Evolutionary conservation across 805 yeast species (phyloP).

Genomic region (Millerago galiae): DNA sequence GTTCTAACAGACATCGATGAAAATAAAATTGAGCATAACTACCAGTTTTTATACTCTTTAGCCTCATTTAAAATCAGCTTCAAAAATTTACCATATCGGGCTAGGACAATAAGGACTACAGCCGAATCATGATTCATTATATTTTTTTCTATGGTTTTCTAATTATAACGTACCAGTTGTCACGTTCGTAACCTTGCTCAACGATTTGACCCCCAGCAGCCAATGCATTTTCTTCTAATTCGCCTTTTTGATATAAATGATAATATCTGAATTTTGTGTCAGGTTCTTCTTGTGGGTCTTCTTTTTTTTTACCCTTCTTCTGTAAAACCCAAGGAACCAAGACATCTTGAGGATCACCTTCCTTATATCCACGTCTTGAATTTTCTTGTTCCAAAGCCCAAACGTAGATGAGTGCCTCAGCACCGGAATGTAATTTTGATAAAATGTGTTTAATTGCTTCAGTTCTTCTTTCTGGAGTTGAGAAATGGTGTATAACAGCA

Average conservation of each 20-base stretch:
- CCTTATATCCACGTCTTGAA: constrained; percentile 85
- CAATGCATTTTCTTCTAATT: constrained; percentile 62
- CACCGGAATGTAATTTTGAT: constrained; percentile 48
- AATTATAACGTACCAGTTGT: constrained; percentile 84
- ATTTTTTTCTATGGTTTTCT: constrained; percentile 8
- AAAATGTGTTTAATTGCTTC: constrained; percentile 69
- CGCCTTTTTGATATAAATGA: constrained; percentile 82
- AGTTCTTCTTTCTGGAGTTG: constrained; percentile 74
- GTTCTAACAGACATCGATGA: constrained; percentile 11
- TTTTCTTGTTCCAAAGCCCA: constrained; percentile 95
- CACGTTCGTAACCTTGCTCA: constrained; percentile 80
- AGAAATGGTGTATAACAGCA: constrained; percentile 93
- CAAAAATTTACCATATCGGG: constrained; percentile 8
- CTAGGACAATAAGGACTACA: constrained; percentile 5
- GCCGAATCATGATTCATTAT: neutral
- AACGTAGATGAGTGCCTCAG: constrained; percentile 76
- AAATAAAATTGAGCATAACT: no score
- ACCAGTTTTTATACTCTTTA: neutral
- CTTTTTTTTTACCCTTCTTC: constrained; percentile 31
- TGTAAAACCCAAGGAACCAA: constrained; percentile 92
- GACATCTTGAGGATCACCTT: constrained; percentile 89
- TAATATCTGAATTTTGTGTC: constrained; percentile 76
- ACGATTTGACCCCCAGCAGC: constrained; percentile 67
- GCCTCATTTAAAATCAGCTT: neutral
- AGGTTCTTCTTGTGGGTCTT: constrained; percentile 13